phyloP scores from a whole-genome alignment of 805 yeast genomes.

The Groenewaldozyma salmanticensis region DNA sequence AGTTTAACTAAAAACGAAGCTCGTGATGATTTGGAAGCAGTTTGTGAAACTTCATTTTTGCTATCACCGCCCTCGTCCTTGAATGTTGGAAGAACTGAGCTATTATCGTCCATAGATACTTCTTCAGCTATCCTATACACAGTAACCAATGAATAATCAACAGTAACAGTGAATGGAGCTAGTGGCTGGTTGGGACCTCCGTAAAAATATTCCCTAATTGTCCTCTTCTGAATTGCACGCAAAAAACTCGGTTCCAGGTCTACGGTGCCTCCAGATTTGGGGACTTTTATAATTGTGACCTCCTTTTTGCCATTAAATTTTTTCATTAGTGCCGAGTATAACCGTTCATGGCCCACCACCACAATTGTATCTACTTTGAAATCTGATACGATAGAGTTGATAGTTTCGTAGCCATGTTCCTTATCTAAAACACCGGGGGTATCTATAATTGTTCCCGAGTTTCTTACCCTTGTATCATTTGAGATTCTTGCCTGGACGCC shows the following conservation, averaged over 20 bases:
- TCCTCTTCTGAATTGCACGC: constrained; percentile 63
- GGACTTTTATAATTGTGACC: constrained; percentile 48
- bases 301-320: constrained; percentile 21
- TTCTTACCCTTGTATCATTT: constrained; percentile 35
- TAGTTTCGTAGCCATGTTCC: constrained; percentile 29
- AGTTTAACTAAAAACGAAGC: constrained; percentile 26
- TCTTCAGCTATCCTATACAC: constrained; percentile 50
- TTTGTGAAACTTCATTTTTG: constrained; percentile 1
- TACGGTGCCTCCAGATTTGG: constrained; percentile 67
- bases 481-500: constrained; percentile 38
- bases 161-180: constrained; percentile 79
- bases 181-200: constrained; percentile 56
- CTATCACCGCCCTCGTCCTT: constrained; percentile 16
- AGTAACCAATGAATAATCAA: constrained; percentile 49
- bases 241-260: constrained; percentile 60
- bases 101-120: constrained; percentile 11
- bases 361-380: constrained; percentile 53
- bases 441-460: constrained; percentile 60
- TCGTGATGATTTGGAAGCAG: constrained; percentile 10
- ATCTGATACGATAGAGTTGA: constrained; percentile 48
- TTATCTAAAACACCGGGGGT: constrained; percentile 43
- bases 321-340: constrained; percentile 52
- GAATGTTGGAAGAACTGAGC: constrained; percentile 28
- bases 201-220: constrained; percentile 82
- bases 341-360: constrained; percentile 68